Base-by-base conservation (phyloP, 192 early-diverging fungal genomes). In the Linnemannia elongata region DNA sequence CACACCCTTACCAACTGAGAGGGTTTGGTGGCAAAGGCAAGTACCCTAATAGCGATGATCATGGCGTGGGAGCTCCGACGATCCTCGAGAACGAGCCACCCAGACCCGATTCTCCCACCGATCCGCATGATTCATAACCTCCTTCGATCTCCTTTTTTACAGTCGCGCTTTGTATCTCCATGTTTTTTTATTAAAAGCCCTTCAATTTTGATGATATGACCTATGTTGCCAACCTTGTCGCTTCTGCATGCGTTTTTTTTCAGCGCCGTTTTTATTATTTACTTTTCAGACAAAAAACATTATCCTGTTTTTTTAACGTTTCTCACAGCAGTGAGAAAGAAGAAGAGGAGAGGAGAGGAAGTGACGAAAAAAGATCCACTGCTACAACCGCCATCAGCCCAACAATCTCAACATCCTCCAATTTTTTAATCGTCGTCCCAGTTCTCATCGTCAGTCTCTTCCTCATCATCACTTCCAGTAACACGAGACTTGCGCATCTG, bases 361-460 rank as follows among this genome's bases (percentile, higher is more conserved):
- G 49, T 60, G 55, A n/a, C 55, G 27, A 60, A 60, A 60, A 15
- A n/a, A n/a, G n/a, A n/a, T n/a, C n/a, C 47, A 15, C 22, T n/a
- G 20, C 35, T n/a, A 36, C 6, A 60, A 27, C 55, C 17, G 22
- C 0, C n/a, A 70, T 49, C 38, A 36, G 0, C 8, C 8, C 4
- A 0, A 27, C 42, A 60, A 22, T 49, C 20, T 72, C 63, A 27
- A 8, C 39, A 36, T 20, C 30, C 41, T 27, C 13, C 20, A n/a
- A 30, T 45, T 77, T 77, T 38, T 74, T 72, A 80, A 52, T 86
- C 78, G 66, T 86, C 83, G 66, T 86, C 83, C 83, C 83, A 86
- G 75, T 86, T 80, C 60, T 86, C 83, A 55, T 86, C 83, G 41
- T 76, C 75, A 13, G 74, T 72, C 52, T 86, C 83, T 24, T 86